Evolutionary conservation across 2,329 filamentous ascomycete species (phyloP).

Genomic region (Colletotrichum musae): DNA sequence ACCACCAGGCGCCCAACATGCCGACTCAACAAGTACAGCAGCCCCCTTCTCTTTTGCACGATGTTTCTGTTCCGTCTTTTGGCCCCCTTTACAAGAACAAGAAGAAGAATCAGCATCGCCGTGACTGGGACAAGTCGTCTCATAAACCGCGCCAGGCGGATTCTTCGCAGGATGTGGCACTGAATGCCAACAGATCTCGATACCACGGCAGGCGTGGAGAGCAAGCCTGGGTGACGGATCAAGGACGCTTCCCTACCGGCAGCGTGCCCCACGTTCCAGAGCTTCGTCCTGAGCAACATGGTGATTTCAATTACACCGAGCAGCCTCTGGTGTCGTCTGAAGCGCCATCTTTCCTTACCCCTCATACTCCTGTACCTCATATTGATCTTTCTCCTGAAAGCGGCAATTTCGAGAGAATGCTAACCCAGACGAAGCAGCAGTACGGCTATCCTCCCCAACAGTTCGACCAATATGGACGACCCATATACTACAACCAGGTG

Average conservation of each 20-base stretch:
- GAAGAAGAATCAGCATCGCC: constrained; percentile 59
- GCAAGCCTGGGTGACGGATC: constrained; percentile 48
- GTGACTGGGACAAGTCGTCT: constrained; percentile 63
- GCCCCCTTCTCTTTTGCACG: constrained; percentile 55
- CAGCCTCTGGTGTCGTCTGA: constrained; percentile 46
- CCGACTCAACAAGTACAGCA: constrained; percentile 72
- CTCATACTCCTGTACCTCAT: constrained; percentile 45
- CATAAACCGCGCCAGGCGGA: constrained; percentile 56
- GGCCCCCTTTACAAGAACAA: constrained; percentile 56
- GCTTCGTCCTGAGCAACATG: constrained; percentile 24
- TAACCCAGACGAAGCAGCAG: constrained; percentile 79
- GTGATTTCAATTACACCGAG: constrained; percentile 44
- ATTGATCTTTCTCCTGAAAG: constrained; percentile 78
- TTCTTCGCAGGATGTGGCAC: constrained; percentile 52
- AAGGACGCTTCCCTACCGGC: constrained; percentile 7
- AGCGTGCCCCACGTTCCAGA: constrained; percentile 9
- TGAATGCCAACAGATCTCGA: constrained; percentile 53
- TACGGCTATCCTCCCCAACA: constrained; percentile 68
- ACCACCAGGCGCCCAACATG: constrained; percentile 67
- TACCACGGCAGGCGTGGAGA: constrained; percentile 64
- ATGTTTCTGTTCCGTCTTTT: constrained; percentile 48
- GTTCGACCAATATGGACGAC: constrained; percentile 57
- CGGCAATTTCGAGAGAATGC: constrained; percentile 80
- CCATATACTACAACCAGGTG: constrained; percentile 61
- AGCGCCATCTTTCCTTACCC: constrained; percentile 7